These are phyloP conservation scores for Acacia crassicarpa DNA, from an alignment of 306 rosid genomes.

Conservation along the genomic window DNA sequence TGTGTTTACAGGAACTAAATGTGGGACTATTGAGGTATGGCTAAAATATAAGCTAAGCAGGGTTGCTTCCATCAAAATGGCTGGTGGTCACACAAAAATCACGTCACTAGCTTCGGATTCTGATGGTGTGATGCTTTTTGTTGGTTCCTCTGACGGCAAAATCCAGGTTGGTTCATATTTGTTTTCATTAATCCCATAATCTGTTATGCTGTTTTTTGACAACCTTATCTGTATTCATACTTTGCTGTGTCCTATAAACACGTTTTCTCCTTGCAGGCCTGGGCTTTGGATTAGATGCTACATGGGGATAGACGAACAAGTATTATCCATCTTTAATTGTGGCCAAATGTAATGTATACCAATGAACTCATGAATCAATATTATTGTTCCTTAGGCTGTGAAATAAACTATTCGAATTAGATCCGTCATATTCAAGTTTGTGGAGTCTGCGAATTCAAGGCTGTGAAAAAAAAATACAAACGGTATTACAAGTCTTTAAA, in stretches of 20 bases:
- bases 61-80: slow-evolving; percentile 70
- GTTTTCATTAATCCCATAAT: not conserved
- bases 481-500: not conserved
- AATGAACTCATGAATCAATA: not conserved
- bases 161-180: slow-evolving; percentile 77
- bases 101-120: slow-evolving; percentile 63
- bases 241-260: not conserved
- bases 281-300: slow-evolving; percentile 61
- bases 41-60: slow-evolving; percentile 55
- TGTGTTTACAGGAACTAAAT: slow-evolving; percentile 73
- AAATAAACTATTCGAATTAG: slow-evolving; percentile 19
- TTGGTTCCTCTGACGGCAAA: slow-evolving; percentile 81
- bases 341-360: slow-evolving; percentile 34
- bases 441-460: slow-evolving; percentile 16
- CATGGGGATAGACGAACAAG: not conserved
- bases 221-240: not conserved
- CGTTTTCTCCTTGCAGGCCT: slow-evolving; percentile 55
- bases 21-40: slow-evolving; percentile 84
- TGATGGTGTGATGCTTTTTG: slow-evolving; percentile 66
- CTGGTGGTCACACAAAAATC: slow-evolving; percentile 64
- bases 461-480: not conserved
- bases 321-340: slow-evolving; percentile 10
- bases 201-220: not conserved
- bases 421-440: slow-evolving; percentile 11
- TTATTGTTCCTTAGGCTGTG: slow-evolving; percentile 15